Conservation (phyloP, 805 yeast genomes). For the Zygoascus bituminiphila region DNA sequence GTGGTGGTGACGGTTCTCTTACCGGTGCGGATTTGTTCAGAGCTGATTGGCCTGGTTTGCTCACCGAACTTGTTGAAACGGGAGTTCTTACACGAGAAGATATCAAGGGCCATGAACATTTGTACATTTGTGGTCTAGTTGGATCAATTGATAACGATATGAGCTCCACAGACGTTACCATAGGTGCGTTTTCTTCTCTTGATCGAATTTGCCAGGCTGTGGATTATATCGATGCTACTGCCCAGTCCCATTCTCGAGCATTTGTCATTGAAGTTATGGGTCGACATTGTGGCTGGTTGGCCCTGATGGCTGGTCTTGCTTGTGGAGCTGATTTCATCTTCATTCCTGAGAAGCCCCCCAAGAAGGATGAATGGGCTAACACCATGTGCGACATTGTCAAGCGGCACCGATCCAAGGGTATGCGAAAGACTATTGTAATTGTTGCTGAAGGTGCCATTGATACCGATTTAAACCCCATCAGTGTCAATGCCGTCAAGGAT, state of each 20-base stretch:
- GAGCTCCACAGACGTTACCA: constrained; percentile 94
- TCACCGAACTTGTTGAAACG: constrained; percentile 56
- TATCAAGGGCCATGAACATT: constrained; percentile 52
- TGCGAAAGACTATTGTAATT: constrained; percentile 89
- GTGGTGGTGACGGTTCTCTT: constrained; percentile 98
- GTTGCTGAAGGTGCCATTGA: constrained; percentile 98
- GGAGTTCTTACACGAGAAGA: constrained; percentile 52
- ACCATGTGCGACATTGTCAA: constrained; percentile 67
- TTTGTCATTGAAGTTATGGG: constrained; percentile 99
- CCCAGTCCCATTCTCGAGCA: constrained; percentile 93
- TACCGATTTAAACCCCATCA: constrained; percentile 67
- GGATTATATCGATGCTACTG: constrained; percentile 96
- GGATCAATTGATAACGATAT: constrained; percentile 98
- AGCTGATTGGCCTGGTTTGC: constrained; percentile 85
- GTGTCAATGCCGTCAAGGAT: constrained; percentile 71
- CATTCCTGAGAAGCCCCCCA: constrained; percentile 90
- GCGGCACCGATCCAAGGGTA: constrained; percentile 78
- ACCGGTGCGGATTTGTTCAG: constrained; percentile 97
- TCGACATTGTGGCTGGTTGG: constrained; percentile 98
- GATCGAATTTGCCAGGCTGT: constrained; percentile 90
- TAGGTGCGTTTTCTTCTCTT: constrained; percentile 91
- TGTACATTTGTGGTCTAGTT: constrained; percentile 87
- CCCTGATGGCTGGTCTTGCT: constrained; percentile 93
- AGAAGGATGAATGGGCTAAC: constrained; percentile 64
- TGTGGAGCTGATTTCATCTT: constrained; percentile 92